Evolutionary conservation across 352 stramenopile genomes (phyloP).

Genomic region (Pythium graminicola): DNA sequence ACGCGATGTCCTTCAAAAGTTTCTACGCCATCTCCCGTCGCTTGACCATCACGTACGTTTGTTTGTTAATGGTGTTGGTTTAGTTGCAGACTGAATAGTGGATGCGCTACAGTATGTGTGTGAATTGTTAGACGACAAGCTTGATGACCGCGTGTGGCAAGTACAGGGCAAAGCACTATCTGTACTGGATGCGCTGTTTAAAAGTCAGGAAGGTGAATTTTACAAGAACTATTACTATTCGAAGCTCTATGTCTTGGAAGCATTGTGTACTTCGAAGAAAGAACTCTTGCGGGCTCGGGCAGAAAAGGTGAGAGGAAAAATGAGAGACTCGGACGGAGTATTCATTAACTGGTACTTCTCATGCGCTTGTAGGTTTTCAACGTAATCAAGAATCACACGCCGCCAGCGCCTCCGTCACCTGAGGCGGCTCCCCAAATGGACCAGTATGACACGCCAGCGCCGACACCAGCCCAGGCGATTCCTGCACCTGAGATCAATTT

Average conservation of each 20-base stretch:
- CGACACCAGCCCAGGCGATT: background rate
- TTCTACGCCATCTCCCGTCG: slow-evolving; percentile 62
- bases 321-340: too few species aligned
- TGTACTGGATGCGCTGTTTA: slow-evolving; percentile 62
- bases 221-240: slow-evolving; percentile 70
- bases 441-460: background rate
- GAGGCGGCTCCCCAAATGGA: slow-evolving; percentile 1
- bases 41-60: slow-evolving; percentile 54
- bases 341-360: too few species aligned
- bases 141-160: slow-evolving; percentile 77
- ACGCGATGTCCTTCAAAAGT: slow-evolving; percentile 71
- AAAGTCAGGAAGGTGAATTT: slow-evolving; percentile 41
- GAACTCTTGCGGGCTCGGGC: slow-evolving; percentile 67
- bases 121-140: slow-evolving; percentile 80
- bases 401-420: slow-evolving; percentile 16
- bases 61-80: background rate
- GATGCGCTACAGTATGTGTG: slow-evolving; percentile 53
- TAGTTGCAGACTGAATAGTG: background rate
- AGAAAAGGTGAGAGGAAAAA: slow-evolving; percentile 71
- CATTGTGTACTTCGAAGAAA: slow-evolving; percentile 57
- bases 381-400: slow-evolving; percentile 26
- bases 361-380: slow-evolving; percentile 24
- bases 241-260: slow-evolving; percentile 40
- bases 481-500: slow-evolving; percentile 24
- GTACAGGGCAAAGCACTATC: slow-evolving; percentile 76